phyloP scores from a whole-genome alignment of 768 basidiomycete genomes.

The Pilatotrama ljubarskyi region DNA sequence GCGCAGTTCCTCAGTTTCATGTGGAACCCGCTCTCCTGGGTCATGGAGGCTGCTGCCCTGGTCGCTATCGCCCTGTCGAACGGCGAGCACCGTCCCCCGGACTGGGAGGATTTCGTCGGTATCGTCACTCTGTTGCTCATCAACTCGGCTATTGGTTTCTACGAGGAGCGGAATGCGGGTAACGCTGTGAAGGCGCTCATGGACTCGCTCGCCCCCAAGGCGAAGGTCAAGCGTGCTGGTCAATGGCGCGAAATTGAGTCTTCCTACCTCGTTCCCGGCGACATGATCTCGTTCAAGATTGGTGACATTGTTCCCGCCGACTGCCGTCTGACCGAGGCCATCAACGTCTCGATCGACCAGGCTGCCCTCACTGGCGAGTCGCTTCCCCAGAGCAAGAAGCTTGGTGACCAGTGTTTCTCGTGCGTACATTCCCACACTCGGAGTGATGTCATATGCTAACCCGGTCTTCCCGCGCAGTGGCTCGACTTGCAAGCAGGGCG shows the following conservation, averaged over 20 bases:
- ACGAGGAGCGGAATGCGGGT: slow-evolving; percentile 95
- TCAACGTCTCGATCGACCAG: slow-evolving; percentile 98
- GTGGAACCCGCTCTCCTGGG: slow-evolving; percentile 99
- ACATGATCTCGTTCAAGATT: slow-evolving; percentile 97
- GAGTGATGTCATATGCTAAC: not conserved
- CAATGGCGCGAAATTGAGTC: slow-evolving; percentile 91
- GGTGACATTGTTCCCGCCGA: slow-evolving; percentile 98
- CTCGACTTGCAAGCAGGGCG: slow-evolving; percentile 98
- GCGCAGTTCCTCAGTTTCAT: slow-evolving; percentile 89
- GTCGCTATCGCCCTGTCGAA: slow-evolving; percentile 97
- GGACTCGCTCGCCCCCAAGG: slow-evolving; percentile 99
- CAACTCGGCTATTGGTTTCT: slow-evolving; percentile 98
- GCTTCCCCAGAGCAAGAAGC: slow-evolving; percentile 88
- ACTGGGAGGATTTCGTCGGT: slow-evolving; percentile 98
- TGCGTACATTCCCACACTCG: slow-evolving; percentile 45
- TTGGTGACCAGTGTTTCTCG: slow-evolving; percentile 98
- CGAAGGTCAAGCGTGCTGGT: slow-evolving; percentile 86
- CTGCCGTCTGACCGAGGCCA: slow-evolving; percentile 93
- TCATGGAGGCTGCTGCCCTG: slow-evolving; percentile 96
- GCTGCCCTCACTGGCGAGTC: slow-evolving; percentile 98
- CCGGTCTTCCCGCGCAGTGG: slow-evolving; percentile 49
- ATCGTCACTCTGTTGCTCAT: slow-evolving; percentile 88
- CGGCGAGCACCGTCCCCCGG: slow-evolving; percentile 81
- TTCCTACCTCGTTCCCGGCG: slow-evolving; percentile 86
- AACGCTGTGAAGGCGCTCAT: slow-evolving; percentile 99